Percentiles rank a stretch among this genome's conserved stretches.
These are phyloP conservation scores for Boletus pseudopeckii DNA, from an alignment of 768 basidiomycete genomes.

Conservation along the genomic window DNA sequence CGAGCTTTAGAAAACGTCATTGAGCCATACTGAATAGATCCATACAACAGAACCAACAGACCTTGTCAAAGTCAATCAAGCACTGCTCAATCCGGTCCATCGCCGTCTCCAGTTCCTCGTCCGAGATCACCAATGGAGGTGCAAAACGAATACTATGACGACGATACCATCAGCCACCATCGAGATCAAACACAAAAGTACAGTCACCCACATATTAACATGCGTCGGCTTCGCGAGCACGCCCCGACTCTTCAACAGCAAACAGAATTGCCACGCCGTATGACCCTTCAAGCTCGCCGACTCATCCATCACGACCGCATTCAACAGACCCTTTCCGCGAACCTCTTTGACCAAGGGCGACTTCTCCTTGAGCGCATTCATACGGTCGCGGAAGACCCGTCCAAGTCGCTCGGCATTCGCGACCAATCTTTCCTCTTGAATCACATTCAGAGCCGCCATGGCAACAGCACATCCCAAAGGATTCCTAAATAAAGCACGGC, in stretches of 20 bases:
- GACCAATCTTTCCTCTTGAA: constrained; percentile 80
- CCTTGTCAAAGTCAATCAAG: constrained; percentile 77
- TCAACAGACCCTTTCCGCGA: constrained; percentile 84
- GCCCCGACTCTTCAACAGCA: constrained; percentile 87
- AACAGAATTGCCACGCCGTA: constrained; percentile 94
- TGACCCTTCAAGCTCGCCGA: constrained; percentile 67
- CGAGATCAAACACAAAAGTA: neutral
- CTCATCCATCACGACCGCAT: constrained; percentile 93
- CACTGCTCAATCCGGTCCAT: constrained; percentile 74
- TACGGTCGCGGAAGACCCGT: constrained; percentile 67
- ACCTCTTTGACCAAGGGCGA: constrained; percentile 75
- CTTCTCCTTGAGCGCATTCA: constrained; percentile 48
- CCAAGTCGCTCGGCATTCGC: constrained; percentile 80
- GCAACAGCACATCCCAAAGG: constrained; percentile 96
- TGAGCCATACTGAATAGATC: neutral
- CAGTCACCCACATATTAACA: constrained; percentile 73
- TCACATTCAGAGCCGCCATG: constrained; percentile 88
- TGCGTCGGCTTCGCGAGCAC: constrained; percentile 96
- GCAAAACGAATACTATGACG: constrained; percentile 84
- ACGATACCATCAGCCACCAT: neutral
- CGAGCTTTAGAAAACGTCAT: constrained; percentile 34
- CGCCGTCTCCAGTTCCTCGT: constrained; percentile 74
- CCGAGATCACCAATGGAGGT: constrained; percentile 91
- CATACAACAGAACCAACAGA: constrained; percentile 30
- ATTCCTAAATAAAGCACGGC: constrained; percentile 50